phyloP scores from a whole-genome alignment of 805 yeast species.

The Candida tibetensis region DNA sequence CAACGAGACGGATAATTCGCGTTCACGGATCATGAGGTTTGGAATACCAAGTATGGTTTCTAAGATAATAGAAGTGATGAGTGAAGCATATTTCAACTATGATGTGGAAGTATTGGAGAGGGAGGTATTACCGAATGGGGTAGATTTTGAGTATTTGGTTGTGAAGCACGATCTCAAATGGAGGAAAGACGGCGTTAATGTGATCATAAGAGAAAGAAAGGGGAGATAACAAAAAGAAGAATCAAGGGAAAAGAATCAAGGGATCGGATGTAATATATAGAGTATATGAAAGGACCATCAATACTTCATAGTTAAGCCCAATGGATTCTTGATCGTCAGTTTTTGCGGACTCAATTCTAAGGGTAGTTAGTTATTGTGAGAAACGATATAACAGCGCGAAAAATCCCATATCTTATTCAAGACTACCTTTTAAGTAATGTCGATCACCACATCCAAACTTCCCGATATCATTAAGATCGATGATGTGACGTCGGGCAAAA shows the following conservation, averaged over 20 bases:
- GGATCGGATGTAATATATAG: too few species aligned
- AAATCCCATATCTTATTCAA: too few species aligned
- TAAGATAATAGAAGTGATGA: constrained; percentile 29
- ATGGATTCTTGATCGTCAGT: too few species aligned
- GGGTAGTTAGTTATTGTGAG: too few species aligned
- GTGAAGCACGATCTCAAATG: constrained; percentile 25
- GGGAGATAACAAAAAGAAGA: neutral
- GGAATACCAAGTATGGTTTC: constrained; percentile 34
- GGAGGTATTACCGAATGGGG: constrained; percentile 25
- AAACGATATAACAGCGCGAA: too few species aligned
- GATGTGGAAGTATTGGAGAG: constrained; percentile 22
- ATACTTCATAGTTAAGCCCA: too few species aligned
- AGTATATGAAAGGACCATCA: too few species aligned
- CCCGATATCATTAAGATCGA: constrained; percentile 40
- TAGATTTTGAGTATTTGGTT: constrained; percentile 17
- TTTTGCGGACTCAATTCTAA: too few species aligned
- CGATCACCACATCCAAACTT: constrained; percentile 11
- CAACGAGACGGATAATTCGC: constrained; percentile 29
- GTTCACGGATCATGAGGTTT: constrained; percentile 39
- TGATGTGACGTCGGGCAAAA: constrained; percentile 42
- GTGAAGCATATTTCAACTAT: constrained; percentile 39
- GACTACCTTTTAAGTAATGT: too few species aligned
- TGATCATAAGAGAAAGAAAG: constrained; percentile 24
- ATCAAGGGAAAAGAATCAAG: neutral
- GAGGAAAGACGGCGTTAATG: constrained; percentile 26